Base-by-base conservation (phyloP, 1,284 basidiomycete genomes). In the Cyathus olla region DNA sequence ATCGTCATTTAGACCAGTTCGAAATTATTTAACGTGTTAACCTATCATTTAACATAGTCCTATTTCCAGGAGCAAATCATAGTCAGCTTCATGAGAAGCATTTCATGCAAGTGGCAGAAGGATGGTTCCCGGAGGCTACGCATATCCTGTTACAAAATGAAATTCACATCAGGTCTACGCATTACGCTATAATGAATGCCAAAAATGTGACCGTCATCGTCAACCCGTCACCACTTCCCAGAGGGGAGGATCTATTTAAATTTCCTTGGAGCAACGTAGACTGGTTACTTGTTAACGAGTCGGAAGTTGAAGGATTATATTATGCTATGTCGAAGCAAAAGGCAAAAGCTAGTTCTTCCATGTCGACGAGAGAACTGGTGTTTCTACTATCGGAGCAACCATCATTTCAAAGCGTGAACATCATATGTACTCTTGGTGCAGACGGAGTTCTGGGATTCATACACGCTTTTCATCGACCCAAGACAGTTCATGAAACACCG, bases 111-210 rank as follows among this genome's bases (percentile, higher is more conserved):
- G 56, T 57, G 13, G 52, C 64, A 56, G 60, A 57, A 35, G 64
- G 67, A 6, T 69, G 73, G 64, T 79, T 78, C 61, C 72, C 75
- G 1, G 62, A 65, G 26, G 71, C 71, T 48, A 84, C 83, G 0
- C 85, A 87, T 66, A 67, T 88, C 9, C 78, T 88, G 10, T 69
- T 89, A 1, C 87, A 89, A 65, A 89, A 89, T 66, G 87, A 89
- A 66, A 86, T 88, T n/a, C 79, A 79, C 2, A 68, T 80, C 54
- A 55, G 64, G 6, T 80, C 80, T 5, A 87, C 85, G 0, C 68
- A 83, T 21, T 72, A 72, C 49, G 71, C 75, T 0, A 60, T 80
- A n/a, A 65, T 70, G 17, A 67, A 71, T 26, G 71, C 70, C 17
- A 56, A 55, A 3, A 61, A 65, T n/a, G 66, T 75, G 11, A 72